Base-by-base conservation (phyloP, 768 basidiomycete genomes). In the Boletus vinaceobasis region DNA sequence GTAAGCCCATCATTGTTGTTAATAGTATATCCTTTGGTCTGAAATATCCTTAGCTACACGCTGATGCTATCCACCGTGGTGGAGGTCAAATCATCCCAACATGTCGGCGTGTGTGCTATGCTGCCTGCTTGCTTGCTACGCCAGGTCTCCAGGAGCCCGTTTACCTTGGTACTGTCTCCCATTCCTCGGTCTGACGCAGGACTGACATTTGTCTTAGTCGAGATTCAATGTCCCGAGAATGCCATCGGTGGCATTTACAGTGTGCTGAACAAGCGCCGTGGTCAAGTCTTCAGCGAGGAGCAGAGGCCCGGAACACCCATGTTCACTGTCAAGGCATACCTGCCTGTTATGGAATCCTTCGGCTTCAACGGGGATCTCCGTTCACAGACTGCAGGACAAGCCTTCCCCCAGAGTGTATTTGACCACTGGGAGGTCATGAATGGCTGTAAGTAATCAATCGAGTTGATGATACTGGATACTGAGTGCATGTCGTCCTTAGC, bases 11-110 rank as follows among this genome's bases (percentile, higher is more conserved):
- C 37, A 35, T 17, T 32, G 43, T 15, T 45, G 11, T 39, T 11
- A 9, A 7, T 50, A 11, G 15, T 40, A 13, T 13, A 10, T 8
- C 13, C 26, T 27, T 38, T 56, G 27, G 53, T 44, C 45, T 31
- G 40, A 33, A 5, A 46, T 42, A 4, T 39, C 42, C 57, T 4
- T 68, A 93, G 90, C 82, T 99, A 51, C 97, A 99, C 75, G 80
- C 97, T 70, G 96, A 99, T 81, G 95, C 96, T 60, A 98, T 99
- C 72, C 97, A 99, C 76, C 90, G 96, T 80, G 96, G 97, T 73
- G 95, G 95, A 79, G 96, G 96, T 75, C 92, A 99, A 75, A 82
- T 98, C 67, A 98, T 99, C 74, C 96, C 96, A 53, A 95, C 93
- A 37, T 92, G 89, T 75, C 88, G 97, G 76, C 91, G 97, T 71